Conservation (phyloP, 2,329 filamentous ascomycete genomes). For the Ophidiomyces ophidiicola region DNA sequence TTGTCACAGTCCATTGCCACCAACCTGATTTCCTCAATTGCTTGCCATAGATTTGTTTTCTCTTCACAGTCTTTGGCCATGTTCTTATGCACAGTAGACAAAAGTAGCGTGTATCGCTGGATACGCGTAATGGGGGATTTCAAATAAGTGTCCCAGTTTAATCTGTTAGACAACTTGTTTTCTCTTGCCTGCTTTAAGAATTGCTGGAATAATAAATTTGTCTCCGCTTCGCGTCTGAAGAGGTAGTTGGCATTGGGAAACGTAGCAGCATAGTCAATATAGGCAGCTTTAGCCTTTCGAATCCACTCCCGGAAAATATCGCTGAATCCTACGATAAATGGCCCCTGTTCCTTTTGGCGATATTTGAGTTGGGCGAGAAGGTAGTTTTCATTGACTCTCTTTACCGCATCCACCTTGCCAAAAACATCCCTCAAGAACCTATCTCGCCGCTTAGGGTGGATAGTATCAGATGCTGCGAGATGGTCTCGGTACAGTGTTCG, state of each 20-base stretch:
- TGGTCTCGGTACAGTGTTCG: slow-evolving; percentile 75
- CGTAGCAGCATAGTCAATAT: slow-evolving; percentile 80
- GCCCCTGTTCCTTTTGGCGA: slow-evolving; percentile 89
- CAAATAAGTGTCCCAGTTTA: slow-evolving; percentile 89
- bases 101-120: slow-evolving; percentile 75
- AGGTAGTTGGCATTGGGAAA: slow-evolving; percentile 76
- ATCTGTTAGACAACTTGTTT: slow-evolving; percentile 65
- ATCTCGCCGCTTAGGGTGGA: slow-evolving; percentile 62
- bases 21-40: slow-evolving; percentile 80
- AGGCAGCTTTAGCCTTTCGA: slow-evolving; percentile 75
- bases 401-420: slow-evolving; percentile 76
- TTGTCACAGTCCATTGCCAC: slow-evolving; percentile 85
- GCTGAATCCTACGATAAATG: slow-evolving; percentile 86
- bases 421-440: slow-evolving; percentile 80
- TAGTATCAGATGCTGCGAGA: slow-evolving; percentile 59
- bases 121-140: slow-evolving; percentile 87
- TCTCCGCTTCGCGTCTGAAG: slow-evolving; percentile 69
- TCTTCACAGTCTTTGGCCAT: slow-evolving; percentile 78
- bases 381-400: slow-evolving; percentile 84
- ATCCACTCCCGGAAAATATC: slow-evolving; percentile 99
- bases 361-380: slow-evolving; percentile 91
- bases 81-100: slow-evolving; percentile 72
- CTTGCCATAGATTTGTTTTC: slow-evolving; percentile 67
- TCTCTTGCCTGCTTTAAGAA: slow-evolving; percentile 72
- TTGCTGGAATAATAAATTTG: slow-evolving; percentile 72